Evolutionary conservation across 2,329 filamentous ascomycete species (phyloP).

Genomic region (Pyrenochaeta sp.): DNA sequence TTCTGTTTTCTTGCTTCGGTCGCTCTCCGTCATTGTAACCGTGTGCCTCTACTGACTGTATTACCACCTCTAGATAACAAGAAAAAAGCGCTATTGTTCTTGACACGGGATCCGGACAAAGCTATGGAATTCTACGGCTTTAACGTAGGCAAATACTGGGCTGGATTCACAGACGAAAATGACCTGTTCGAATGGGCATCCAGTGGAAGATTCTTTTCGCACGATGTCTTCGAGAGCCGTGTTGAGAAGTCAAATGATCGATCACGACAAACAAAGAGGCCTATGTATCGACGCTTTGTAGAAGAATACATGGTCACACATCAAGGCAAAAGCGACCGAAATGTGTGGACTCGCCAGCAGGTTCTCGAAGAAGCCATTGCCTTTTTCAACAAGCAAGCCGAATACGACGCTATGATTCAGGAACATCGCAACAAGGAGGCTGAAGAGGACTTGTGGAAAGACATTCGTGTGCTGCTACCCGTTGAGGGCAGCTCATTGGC

Average conservation of each 20-base stretch:
- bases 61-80: slow-evolving; percentile 52
- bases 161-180: slow-evolving; percentile 63
- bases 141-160: slow-evolving; percentile 58
- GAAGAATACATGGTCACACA: slow-evolving; percentile 69
- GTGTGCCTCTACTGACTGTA: neutral
- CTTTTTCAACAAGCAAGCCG: slow-evolving; percentile 57
- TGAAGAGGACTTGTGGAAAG: slow-evolving; percentile 53
- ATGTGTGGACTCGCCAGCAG: slow-evolving; percentile 49
- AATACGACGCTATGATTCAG: slow-evolving; percentile 56
- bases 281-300: slow-evolving; percentile 68
- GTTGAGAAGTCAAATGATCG: slow-evolving; percentile 62
- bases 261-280: slow-evolving; percentile 62
- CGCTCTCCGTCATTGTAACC: neutral
- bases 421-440: slow-evolving; percentile 49
- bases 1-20: too few relatives aligned
- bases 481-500: slow-evolving; percentile 32
- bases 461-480: slow-evolving; percentile 53
- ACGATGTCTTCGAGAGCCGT: slow-evolving; percentile 45
- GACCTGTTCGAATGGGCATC: slow-evolving; percentile 71
- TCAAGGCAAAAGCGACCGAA: slow-evolving; percentile 46
- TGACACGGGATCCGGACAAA: slow-evolving; percentile 65
- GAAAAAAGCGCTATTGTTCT: slow-evolving; percentile 65
- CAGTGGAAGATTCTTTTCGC: slow-evolving; percentile 66
- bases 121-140: slow-evolving; percentile 72
- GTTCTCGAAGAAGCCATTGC: slow-evolving; percentile 64